Conservation (phyloP, 768 basidiomycete species). For the Cubamyces sp. region DNA sequence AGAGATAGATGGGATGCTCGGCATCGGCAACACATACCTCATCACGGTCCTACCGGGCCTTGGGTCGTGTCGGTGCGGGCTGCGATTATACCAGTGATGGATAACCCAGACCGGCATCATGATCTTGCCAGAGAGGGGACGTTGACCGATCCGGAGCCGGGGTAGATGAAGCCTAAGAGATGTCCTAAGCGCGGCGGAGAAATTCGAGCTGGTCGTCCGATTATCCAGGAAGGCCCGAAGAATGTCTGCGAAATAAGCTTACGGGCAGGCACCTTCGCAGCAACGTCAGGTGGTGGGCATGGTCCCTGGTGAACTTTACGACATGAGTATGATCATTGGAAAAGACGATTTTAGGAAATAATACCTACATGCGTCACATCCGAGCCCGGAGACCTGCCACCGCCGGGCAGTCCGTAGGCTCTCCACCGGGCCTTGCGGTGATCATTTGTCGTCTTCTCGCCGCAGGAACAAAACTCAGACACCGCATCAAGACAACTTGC, state of each 20-base stretch:
- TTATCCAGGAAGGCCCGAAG: neutral
- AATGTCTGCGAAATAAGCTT: neutral
- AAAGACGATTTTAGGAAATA: neutral
- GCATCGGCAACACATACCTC: conserved; percentile 10
- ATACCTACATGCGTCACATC: neutral
- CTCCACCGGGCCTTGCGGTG: neutral
- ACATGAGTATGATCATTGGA: too few species aligned
- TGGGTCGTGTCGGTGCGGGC: neutral
- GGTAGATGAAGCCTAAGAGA: neutral
- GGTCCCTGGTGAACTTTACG: neutral
- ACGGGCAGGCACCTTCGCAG: neutral
- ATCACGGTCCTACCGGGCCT: conserved; percentile 6
- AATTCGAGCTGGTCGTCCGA: neutral
- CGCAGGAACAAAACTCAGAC: conserved; percentile 1
- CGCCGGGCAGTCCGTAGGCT: neutral
- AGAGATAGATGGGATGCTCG: conserved; percentile 14
- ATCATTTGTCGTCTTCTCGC: conserved; percentile 1
- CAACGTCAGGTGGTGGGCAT: neutral
- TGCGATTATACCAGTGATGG: neutral
- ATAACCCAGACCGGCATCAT: neutral
- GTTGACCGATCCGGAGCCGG: conserved; percentile 2
- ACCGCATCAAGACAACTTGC: neutral
- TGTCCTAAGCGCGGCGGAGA: neutral
- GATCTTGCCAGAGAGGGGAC: neutral
- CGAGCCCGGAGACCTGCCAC: too few species aligned